Evolutionary conservation across 2,329 filamentous ascomycete species (phyloP), one percentile per base, ranked within the genome.

Genomic region (Dendrostoma leiphaemia): DNA sequence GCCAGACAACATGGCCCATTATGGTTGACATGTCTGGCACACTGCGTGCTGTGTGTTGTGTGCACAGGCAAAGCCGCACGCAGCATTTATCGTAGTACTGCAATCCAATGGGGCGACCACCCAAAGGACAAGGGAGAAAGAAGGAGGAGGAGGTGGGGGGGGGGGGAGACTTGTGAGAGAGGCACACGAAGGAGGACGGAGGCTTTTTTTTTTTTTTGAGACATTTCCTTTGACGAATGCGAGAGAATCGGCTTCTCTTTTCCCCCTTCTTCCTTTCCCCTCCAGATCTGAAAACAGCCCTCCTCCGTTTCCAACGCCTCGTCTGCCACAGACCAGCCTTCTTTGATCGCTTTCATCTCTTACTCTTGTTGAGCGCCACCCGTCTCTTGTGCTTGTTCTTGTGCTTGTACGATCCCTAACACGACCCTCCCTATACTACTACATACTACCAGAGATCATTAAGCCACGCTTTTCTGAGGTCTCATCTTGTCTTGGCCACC

Each of bases 401-500:
- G 9, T 41, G 12, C 19, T 41, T n/a, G n/a, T n/a, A n/a, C n/a
- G n/a, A n/a, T n/a, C n/a, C n/a, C 31, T 12, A 12, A 10, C 10
- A 15, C 15, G 4, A 3, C 31, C 31, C 31, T 12, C 31, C 31
- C 10, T 32, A n/a, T n/a, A n/a, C n/a, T n/a, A n/a, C n/a, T n/a
- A n/a, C 7, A 24, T 45, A 3, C 41, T 45, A 29, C 41, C 21
- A 21, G 41, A 21, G 26, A 31, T 26, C 26, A 41, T n/a, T 23
- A 37, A 38, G 35, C 47, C 47, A 40, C 47, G 19, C 15, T 28
- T 41, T 40, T 21, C 17, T 23, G 47, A 38, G 26, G 47, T 44
- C 24, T 44, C 48, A 15, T 44, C 21, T 29, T 51, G 48, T 51
- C 31, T 45, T 51, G 31, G 40, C 5, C 10, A 49, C 40, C n/a